Base-by-base conservation (phyloP, 2,329 filamentous ascomycete genomes). In the Coniella lustricola region DNA sequence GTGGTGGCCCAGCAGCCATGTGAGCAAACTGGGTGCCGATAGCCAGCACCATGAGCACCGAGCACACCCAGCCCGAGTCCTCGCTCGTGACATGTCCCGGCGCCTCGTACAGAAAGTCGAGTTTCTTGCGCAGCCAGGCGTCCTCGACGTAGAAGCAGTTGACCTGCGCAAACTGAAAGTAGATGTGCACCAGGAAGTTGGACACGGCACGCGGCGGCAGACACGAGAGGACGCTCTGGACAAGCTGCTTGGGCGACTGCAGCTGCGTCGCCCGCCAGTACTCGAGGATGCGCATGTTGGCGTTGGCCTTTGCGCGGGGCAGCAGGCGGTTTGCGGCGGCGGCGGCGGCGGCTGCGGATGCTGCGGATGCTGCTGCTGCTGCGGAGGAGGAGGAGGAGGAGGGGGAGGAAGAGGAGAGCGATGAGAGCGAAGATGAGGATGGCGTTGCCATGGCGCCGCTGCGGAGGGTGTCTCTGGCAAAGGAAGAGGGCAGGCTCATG, bases 1-100 rank as follows among this genome's bases (percentile, higher is more conserved):
- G 25, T 5, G 25, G 38, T 52, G 62, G 14, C 54, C 53, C 29
- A 55, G 53, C 43, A 56, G 72, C 70, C 16, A 76, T 64, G 45
- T 75, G 71, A 2, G 71, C 72, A 50, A 73, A 76, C 50, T 75
- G 73, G 1, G 72, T 74, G 14, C 73, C 73, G 14, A 75, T 72
- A 21, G 72, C 73, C 22, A 76, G 63, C 1, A 75, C 64, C 25
- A 70, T 69, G 44, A 74, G 67, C 10, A 75, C 62, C 29, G 71
- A 68, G 51, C 71, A 69, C 16, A 74, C 58, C 9, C 64, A 67
- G 2, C 67, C 66, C 3, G 72, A 66, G 31, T 72, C 67, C 4
- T 66, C 61, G 12, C 67, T 65, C 8, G 64, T 65, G 3, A 73
- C 55, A 3, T 62, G 53, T 7, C 61, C 59, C 0, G 67, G 62